Conservation (phyloP, 179 eudicot species). For the Drosera spatulata region DNA sequence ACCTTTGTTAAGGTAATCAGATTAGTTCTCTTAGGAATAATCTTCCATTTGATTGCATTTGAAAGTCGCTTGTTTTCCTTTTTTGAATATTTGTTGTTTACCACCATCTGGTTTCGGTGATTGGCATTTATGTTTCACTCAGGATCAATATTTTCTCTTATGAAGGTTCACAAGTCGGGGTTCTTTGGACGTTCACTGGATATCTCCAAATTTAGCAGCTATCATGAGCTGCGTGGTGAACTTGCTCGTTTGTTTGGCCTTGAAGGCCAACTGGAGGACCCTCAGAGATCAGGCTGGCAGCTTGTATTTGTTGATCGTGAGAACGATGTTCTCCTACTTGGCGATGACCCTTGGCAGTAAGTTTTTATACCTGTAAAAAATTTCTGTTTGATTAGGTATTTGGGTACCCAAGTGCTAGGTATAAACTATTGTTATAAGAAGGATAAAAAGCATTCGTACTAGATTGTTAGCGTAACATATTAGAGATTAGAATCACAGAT, state of each 20-base stretch:
- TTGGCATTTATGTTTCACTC: too few species aligned
- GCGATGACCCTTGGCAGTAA: conserved; percentile 99
- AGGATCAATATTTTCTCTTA: background rate
- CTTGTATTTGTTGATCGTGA: conserved; percentile 62
- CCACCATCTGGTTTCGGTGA: background rate
- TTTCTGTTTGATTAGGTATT: too few species aligned
- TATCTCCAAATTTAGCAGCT: conserved; percentile 94
- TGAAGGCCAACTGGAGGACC: conserved; percentile 87
- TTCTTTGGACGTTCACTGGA: conserved; percentile 93
- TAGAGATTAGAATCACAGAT: too few species aligned
- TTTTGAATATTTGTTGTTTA: too few species aligned
- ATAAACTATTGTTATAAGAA: too few species aligned
- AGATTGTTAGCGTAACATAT: too few species aligned
- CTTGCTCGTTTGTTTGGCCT: conserved; percentile 93
- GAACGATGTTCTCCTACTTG: conserved; percentile 65
- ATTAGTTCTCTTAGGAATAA: background rate
- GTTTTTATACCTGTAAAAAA: conserved; percentile 10
- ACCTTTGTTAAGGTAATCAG: conserved; percentile 11
- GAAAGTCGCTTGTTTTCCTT: too few species aligned
- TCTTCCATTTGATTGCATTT: background rate
- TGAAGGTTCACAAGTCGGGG: conserved; percentile 82
- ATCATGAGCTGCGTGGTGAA: conserved; percentile 81
- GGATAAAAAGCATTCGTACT: too few species aligned
- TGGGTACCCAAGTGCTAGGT: too few species aligned
- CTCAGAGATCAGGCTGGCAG: conserved; percentile 83